These are phyloP conservation scores for Rhododendron ovatum DNA, from an alignment of 148 eudicot species.

Conservation along the genomic window DNA sequence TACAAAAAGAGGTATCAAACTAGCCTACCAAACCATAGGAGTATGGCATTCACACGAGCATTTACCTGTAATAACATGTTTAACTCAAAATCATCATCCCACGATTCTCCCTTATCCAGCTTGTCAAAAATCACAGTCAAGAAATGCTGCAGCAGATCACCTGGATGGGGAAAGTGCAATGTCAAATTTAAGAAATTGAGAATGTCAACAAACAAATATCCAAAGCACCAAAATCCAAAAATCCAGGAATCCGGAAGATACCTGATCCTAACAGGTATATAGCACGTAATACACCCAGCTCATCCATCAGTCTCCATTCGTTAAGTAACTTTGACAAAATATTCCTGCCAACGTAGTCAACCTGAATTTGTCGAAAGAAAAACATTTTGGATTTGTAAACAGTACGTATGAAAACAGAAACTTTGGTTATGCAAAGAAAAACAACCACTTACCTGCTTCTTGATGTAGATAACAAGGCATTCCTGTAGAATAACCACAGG, in stretches of 20 bases:
- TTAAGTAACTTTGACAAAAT: slow-evolving; percentile 75
- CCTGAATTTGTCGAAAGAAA: slow-evolving; percentile 37
- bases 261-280: slow-evolving; percentile 95
- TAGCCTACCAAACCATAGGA: neutral
- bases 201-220: neutral
- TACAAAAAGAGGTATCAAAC: neutral
- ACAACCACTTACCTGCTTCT: slow-evolving; percentile 64
- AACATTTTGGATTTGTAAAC: neutral
- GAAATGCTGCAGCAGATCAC: slow-evolving; percentile 94
- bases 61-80: slow-evolving; percentile 80
- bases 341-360: slow-evolving; percentile 72
- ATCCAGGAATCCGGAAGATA: slow-evolving; percentile 22
- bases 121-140: slow-evolving; percentile 71
- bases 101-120: slow-evolving; percentile 84
- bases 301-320: slow-evolving; percentile 97
- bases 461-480: slow-evolving; percentile 72
- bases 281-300: slow-evolving; percentile 83
- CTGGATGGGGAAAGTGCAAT: slow-evolving; percentile 36
- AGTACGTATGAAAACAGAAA: neutral
- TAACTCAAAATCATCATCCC: slow-evolving; percentile 98
- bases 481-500: slow-evolving; percentile 80
- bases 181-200: slow-evolving; percentile 5
- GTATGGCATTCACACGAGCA: neutral
- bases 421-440: neutral
- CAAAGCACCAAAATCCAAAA: neutral